Percentiles rank a stretch among this genome's conserved stretches.
phyloP scores from a whole-genome alignment of 805 yeast genomes.

The Wickerhamomyces bovis region DNA sequence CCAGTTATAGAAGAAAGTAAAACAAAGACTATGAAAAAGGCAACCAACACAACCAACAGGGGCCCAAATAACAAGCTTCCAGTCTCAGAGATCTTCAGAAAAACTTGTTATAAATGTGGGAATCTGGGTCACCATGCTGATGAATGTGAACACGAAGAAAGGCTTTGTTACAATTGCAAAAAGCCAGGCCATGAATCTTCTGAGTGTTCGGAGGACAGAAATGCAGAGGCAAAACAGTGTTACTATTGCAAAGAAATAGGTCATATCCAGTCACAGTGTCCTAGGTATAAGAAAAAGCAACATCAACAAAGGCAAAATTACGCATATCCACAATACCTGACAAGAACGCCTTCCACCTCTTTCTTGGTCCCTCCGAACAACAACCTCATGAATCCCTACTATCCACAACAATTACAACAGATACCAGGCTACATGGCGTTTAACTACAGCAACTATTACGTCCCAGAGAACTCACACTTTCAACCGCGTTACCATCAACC shows the following conservation, averaged over 20 bases:
- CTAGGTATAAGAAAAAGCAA: conserved; percentile 2
- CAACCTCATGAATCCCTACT: not conserved
- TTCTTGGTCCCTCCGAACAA: not conserved
- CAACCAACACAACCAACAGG: not conserved
- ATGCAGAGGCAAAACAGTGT: conserved; percentile 22
- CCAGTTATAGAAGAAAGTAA: not conserved
- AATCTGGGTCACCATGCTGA: conserved; percentile 28
- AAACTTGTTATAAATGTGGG: conserved; percentile 27
- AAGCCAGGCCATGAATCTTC: conserved; percentile 26
- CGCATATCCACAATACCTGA: not conserved
- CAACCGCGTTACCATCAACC: not conserved
- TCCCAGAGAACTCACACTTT: not conserved
- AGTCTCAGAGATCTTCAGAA: conserved; percentile 22
- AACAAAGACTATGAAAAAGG: not conserved
- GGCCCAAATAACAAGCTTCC: conserved; percentile 3
- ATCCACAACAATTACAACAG: not conserved
- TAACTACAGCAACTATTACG: not conserved
- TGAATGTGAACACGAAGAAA: conserved; percentile 18
- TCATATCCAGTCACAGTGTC: conserved; percentile 27
- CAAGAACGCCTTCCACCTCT: not conserved
- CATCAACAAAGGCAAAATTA: not conserved
- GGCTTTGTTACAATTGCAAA: conserved; percentile 28
- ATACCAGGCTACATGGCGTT: not conserved
- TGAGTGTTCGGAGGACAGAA: conserved; percentile 20
- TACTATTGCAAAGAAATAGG: conserved; percentile 25